Percentiles rank a stretch among this genome's conserved stretches.
These are phyloP conservation scores for Castanospermum australe DNA, from an alignment of 306 rosid genomes.

Conservation along the genomic window DNA sequence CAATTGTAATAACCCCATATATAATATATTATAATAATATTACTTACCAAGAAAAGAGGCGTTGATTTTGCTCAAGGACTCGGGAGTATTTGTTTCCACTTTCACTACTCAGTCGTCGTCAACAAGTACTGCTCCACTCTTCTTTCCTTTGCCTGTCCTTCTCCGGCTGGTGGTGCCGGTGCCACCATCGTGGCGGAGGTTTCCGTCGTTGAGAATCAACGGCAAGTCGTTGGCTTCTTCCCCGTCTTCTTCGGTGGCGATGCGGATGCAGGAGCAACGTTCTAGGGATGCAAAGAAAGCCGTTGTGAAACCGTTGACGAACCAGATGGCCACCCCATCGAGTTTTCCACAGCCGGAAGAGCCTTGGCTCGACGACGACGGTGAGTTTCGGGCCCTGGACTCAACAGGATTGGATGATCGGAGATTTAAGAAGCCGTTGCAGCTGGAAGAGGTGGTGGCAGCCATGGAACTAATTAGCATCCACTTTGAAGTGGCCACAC, in stretches of 20 bases:
- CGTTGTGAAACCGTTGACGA: slow-evolving; percentile 57
- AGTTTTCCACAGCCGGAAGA: slow-evolving; percentile 54
- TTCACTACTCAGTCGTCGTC: neutral
- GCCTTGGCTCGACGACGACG: slow-evolving; percentile 29
- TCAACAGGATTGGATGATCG: slow-evolving; percentile 49
- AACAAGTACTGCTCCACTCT: slow-evolving; percentile 17
- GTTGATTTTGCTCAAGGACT: slow-evolving; percentile 16
- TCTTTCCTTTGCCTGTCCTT: slow-evolving; percentile 56
- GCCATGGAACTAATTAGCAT: slow-evolving; percentile 47
- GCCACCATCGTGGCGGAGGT: slow-evolving; percentile 41
- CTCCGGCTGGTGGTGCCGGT: slow-evolving; percentile 38
- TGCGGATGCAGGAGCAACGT: slow-evolving; percentile 75
- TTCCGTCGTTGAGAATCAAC: slow-evolving; percentile 67
- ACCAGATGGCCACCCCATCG: slow-evolving; percentile 79
- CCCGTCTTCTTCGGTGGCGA: slow-evolving; percentile 55
- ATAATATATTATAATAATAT: neutral
- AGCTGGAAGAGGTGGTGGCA: slow-evolving; percentile 53
- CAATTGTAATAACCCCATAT: slow-evolving; percentile 11
- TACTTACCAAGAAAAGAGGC: slow-evolving; percentile 39
- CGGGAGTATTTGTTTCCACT: neutral
- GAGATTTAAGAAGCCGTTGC: slow-evolving; percentile 50
- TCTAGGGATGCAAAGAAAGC: slow-evolving; percentile 77
- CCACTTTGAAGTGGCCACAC: slow-evolving; percentile 8
- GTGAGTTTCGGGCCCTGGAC: slow-evolving; percentile 34
- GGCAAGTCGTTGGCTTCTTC: slow-evolving; percentile 73